Conservation (phyloP, 2,329 filamentous ascomycete species). For the Nemania sp. region DNA sequence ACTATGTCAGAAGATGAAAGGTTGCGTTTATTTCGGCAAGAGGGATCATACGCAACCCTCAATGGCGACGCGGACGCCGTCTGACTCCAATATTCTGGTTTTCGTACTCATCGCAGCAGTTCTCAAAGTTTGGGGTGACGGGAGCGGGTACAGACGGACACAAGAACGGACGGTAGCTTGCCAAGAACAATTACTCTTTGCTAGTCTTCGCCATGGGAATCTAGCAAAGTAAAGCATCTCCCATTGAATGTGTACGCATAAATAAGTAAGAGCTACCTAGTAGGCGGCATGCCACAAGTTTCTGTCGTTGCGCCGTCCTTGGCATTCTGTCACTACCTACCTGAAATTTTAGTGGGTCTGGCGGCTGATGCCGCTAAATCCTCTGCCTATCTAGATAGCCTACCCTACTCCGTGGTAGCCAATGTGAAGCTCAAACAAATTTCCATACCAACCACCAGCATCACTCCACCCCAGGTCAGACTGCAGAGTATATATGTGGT, state of each 20-base stretch:
- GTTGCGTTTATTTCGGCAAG: not conserved
- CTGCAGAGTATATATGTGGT: too few species aligned
- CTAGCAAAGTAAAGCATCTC: not conserved
- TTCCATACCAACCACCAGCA: too few species aligned
- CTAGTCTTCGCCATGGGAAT: not conserved
- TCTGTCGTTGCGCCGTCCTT: not conserved
- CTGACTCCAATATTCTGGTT: slow-evolving; percentile 12
- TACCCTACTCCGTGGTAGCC: too few species aligned
- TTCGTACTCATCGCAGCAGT: not conserved
- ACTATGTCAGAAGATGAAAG: slow-evolving; percentile 13
- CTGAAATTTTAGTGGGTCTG: slow-evolving; percentile 30
- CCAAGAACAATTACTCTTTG: not conserved
- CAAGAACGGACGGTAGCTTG: not conserved
- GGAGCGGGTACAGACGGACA: not conserved
- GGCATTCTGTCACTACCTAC: not conserved
- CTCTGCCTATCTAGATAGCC: not conserved
- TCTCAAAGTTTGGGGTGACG: not conserved
- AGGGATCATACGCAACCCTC: slow-evolving; percentile 80
- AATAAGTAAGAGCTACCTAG: too few species aligned
- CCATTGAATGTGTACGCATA: not conserved
- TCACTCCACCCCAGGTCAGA: too few species aligned
- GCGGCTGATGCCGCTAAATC: slow-evolving; percentile 8
- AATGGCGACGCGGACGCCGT: slow-evolving; percentile 79
- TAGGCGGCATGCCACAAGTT: not conserved
- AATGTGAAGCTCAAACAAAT: too few species aligned